Evolutionary conservation across 2,329 filamentous ascomycete species (phyloP).

Genomic region (Podosphaera leucotricha): DNA sequence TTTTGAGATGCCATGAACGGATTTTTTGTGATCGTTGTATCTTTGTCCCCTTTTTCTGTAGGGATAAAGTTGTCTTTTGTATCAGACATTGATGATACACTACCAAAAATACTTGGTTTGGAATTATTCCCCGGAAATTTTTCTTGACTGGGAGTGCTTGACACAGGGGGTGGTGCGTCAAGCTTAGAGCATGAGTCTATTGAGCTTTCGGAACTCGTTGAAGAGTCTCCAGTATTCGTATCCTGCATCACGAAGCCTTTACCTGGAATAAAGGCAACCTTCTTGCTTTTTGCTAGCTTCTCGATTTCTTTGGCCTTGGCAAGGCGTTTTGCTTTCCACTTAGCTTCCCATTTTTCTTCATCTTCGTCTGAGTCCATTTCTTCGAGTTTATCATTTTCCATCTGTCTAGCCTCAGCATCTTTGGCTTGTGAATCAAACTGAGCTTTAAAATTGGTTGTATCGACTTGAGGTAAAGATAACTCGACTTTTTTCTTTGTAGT

Average conservation of each 20-base stretch:
- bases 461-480: background rate
- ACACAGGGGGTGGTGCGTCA: too few relatives aligned
- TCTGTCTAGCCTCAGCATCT: background rate
- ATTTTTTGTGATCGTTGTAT: too few relatives aligned
- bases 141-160: too few relatives aligned
- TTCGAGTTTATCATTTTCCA: background rate
- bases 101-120: too few relatives aligned
- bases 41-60: too few relatives aligned
- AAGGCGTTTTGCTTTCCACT: background rate
- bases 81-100: too few relatives aligned
- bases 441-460: background rate
- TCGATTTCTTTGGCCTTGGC: background rate
- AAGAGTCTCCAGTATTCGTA: conserved; percentile 15
- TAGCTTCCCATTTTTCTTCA: background rate
- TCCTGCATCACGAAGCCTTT: conserved; percentile 17
- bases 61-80: too few relatives aligned
- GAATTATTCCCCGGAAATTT: too few relatives aligned
- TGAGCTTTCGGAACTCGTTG: conserved; percentile 4
- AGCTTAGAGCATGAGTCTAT: background rate
- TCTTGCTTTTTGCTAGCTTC: background rate
- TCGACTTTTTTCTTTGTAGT: background rate
- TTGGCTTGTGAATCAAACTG: background rate
- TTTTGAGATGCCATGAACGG: conserved; percentile 2
- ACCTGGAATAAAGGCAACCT: background rate
- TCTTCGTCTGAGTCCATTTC: conserved; percentile 1